phyloP scores from a whole-genome alignment of 345 rosid genomes.

The Citropsis articulata region DNA sequence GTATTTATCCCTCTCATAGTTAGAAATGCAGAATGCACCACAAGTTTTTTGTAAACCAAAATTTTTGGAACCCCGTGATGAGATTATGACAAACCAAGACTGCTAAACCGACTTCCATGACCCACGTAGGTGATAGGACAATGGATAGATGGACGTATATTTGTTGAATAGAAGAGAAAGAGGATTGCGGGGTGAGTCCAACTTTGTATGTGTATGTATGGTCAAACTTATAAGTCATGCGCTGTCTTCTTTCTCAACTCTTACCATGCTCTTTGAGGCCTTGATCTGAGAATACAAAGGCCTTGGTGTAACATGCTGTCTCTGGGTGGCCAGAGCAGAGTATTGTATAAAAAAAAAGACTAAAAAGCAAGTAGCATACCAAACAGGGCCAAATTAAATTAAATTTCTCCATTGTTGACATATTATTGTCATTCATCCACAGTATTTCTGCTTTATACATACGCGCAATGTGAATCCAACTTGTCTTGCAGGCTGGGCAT shows the following conservation, averaged over 20 bases:
- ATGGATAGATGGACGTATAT: no score
- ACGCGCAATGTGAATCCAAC: neutral
- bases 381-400: no score
- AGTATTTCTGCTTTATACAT: neutral
- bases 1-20: neutral
- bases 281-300: no score
- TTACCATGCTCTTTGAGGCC: neutral
- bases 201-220: neutral
- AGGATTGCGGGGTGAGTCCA: neutral
- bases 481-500: neutral
- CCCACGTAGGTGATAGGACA: neutral
- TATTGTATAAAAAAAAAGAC: no score
- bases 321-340: no score
- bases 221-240: neutral
- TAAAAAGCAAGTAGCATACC: no score
- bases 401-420: no score
- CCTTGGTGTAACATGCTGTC: no score
- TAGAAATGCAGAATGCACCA: neutral
- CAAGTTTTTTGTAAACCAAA: neutral
- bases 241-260: neutral
- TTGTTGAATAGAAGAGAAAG: no score
- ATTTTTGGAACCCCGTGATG: neutral
- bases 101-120: neutral
- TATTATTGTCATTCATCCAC: neutral
- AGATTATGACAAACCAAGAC: neutral